These are phyloP conservation scores for Chlorella sp. DNA, from an alignment of 139 green algal genomes.

Conservation along the genomic window DNA sequence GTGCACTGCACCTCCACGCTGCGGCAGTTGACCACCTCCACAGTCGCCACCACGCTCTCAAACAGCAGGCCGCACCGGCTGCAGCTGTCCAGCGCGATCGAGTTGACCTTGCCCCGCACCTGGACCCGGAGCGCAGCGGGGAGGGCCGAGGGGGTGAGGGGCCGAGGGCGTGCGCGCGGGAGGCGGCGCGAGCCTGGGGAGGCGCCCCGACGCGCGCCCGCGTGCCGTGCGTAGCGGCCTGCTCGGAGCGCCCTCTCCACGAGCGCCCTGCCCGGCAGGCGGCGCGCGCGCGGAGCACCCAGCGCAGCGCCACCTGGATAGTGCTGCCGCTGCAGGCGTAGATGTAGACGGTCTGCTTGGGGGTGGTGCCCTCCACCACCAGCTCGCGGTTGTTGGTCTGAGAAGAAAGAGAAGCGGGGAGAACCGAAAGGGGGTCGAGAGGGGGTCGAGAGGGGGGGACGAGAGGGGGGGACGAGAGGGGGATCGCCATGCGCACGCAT, in stretches of 20 bases:
- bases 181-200: too few relatives aligned
- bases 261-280: too few relatives aligned
- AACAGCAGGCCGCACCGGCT: slow-evolving; percentile 82
- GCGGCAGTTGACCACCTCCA: slow-evolving; percentile 90
- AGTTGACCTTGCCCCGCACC: slow-evolving; percentile 91
- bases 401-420: too few relatives aligned
- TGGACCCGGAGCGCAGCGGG: slow-evolving; percentile 41
- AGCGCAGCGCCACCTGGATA: slow-evolving; percentile 56
- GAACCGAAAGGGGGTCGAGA: too few relatives aligned
- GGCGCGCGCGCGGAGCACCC: too few relatives aligned
- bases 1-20: slow-evolving; percentile 80
- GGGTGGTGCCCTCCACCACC: slow-evolving; percentile 65
- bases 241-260: not conserved
- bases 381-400: slow-evolving; percentile 63
- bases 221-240: too few relatives aligned
- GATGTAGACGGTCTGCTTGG: slow-evolving; percentile 92
- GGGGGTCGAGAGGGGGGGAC: too few relatives aligned
- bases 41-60: slow-evolving; percentile 73
- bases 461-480: too few relatives aligned
- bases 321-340: slow-evolving; percentile 83
- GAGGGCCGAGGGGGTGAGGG: too few relatives aligned
- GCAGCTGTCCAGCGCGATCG: slow-evolving; percentile 93
- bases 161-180: too few relatives aligned
- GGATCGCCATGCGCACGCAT: too few relatives aligned
- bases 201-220: too few relatives aligned